Base-by-base conservation (phyloP, 768 basidiomycete species). In the Sporobolomyces pararoseus region DNA sequence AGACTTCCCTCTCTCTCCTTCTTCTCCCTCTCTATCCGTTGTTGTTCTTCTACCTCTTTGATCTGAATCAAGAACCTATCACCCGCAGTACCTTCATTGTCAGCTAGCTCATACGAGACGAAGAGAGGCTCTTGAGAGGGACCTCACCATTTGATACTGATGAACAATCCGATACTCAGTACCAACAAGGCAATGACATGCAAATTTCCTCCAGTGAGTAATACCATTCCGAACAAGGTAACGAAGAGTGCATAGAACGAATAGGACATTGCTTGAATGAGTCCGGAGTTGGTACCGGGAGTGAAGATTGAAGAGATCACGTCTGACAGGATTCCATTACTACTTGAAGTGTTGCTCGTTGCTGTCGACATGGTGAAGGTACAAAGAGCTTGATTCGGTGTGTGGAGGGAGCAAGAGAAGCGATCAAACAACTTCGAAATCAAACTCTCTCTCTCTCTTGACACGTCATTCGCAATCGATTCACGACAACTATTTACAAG, bases 221-320 rank as follows among this genome's bases (percentile, higher is more conserved):
- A 46, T 14, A 72, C 47, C 55, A 75, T 63, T 9, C 51, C 64
- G 21, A 57, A 16, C 57, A 75, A 64, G 9, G 74, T 75, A n/a
- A 50, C 68, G 51, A 75, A 75, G 10, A 75, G 65, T 19, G 70
- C 74, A 65, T 75, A 75, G 68, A 75, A 75, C 23, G 74, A 75
- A 39, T 50, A 63, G 54, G 31, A 54, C 70, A 72, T 75, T 27
- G 73, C 73, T 37, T 59, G 44, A 50, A 74, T 47, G 34, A 74
- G 60, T 42, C 73, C 73, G 0, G 54, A 27, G 47, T 74, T 74
- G 16, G 73, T 74, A 0, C 73, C 73, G 19, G 73, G 73, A 23
- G 60, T 62, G 49, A 71, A 74, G 66, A 74, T 62, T 3, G 66
- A 68, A 34, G 57, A 34, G 70, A 74, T 50, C 12, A 74, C 57